Evolutionary conservation across 2,329 filamentous ascomycete species (phyloP), one percentile per base, ranked within the genome.

Genomic region (Lachnellula willkommii): DNA sequence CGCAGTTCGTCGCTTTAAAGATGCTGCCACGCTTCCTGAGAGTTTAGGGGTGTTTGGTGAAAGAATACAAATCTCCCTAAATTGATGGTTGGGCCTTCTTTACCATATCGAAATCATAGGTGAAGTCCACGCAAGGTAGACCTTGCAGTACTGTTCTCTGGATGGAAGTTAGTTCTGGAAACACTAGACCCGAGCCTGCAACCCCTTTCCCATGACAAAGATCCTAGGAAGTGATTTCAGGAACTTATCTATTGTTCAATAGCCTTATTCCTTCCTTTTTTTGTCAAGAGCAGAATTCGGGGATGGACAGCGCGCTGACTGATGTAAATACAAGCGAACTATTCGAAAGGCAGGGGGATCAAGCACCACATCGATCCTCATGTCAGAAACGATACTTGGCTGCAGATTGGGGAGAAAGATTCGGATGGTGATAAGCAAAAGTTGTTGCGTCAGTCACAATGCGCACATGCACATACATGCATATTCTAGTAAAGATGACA

Each of bases 1-100:
- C 54, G 49, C 11, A 56, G 14, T 8, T 63, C 61, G 20, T 62
- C 61, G 37, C 58, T 65, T 17, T 65, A 57, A 49, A 24, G 3
- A 43, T 26, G 24, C 35, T 12, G n/a, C 15, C 20, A 40, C 15
- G 28, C 35, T n/a, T n/a, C 22, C 37, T 37, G 37, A 20, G 35
- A 15, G 36, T 40, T 40, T 40, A 40, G 37, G 37, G 37, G 37
- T 8, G 24, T 32, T 32, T 17, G 20, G 20, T 20, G 24, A 32
- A 47, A 22, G 12, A 24, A 24, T 45, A 12, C n/a, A 9, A 12
- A 45, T 6, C 24, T 26, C 20, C 5, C 20, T 22, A 11, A 14
- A 14, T 5, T 17, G 28, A 35, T 49, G 15, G 32, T 36, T 15
- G 35, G 24, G 11, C 36, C 11, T 20, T 45, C 20, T 11, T 12